phyloP scores from a whole-genome alignment of 2,329 filamentous ascomycete species.

The Microdochium bolleyi region DNA sequence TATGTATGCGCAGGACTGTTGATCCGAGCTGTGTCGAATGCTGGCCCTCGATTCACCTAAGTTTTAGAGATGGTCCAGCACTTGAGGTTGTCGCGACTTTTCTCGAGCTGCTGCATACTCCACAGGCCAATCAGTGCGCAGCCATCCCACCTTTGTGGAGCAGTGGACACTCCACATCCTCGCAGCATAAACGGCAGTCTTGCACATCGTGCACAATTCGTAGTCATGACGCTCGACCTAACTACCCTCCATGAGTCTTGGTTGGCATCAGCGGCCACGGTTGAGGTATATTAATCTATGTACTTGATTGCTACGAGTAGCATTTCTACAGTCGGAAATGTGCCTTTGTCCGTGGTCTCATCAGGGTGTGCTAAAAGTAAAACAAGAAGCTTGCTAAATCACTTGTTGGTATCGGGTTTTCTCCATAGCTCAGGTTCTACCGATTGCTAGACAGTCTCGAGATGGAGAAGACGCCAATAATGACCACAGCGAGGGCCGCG shows the following conservation, averaged over 20 bases:
- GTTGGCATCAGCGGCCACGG: neutral
- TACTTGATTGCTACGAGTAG: neutral
- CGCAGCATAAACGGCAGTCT: neutral
- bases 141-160: neutral
- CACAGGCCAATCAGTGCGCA: neutral
- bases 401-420: neutral
- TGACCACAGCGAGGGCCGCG: conserved; percentile 88
- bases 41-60: too few relatives aligned
- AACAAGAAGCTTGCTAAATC: neutral
- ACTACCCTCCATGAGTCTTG: too few relatives aligned
- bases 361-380: neutral
- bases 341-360: neutral
- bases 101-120: neutral
- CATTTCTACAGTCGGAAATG: neutral
- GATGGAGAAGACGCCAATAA: conserved; percentile 87
- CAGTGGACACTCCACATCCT: neutral
- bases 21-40: neutral
- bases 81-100: neutral
- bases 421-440: conserved; percentile 1
- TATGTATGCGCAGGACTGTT: neutral
- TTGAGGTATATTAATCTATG: neutral
- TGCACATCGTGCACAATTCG: neutral
- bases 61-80: too few relatives aligned
- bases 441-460: conserved; percentile 55
- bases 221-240: too few relatives aligned